phyloP scores from a whole-genome alignment of 164 flowering plant species.

The Vitis rupestris region DNA sequence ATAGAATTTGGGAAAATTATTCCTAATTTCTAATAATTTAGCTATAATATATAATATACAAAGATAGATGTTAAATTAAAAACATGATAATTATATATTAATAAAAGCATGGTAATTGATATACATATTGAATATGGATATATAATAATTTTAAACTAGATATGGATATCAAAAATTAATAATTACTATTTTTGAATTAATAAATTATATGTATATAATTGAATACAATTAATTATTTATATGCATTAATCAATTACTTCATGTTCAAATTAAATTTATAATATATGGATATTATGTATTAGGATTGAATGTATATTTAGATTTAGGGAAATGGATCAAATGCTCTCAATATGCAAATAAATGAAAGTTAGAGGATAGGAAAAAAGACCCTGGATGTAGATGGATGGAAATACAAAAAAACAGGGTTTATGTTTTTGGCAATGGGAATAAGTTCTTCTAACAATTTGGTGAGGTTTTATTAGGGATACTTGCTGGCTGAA shows the following conservation, averaged over 20 bases:
- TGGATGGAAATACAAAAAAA: conserved; percentile 15
- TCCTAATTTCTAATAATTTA: too few relatives aligned
- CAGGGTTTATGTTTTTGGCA: conserved; percentile 35
- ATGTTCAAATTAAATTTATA: conserved; percentile 27
- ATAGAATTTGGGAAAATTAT: too few relatives aligned
- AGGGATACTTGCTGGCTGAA: conserved; percentile 22
- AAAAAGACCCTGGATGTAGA: conserved; percentile 34
- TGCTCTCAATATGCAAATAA: conserved; percentile 18
- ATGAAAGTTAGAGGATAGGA: conserved; percentile 36
- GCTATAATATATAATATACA: too few relatives aligned
- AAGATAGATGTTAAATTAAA: too few relatives aligned
- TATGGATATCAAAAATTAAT: too few relatives aligned
- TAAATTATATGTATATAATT: too few relatives aligned
- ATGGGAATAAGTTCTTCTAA: conserved; percentile 23
- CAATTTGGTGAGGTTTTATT: conserved; percentile 32
- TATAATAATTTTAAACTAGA: too few relatives aligned
- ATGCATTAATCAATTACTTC: conserved; percentile 15
- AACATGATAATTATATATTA: too few relatives aligned
- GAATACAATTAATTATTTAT: conserved; percentile 11
- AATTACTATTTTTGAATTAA: too few relatives aligned
- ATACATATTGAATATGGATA: too few relatives aligned
- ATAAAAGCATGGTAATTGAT: too few relatives aligned
- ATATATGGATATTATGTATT: conserved; percentile 40
- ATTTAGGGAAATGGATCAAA: conserved; percentile 25
- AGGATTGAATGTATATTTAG: conserved; percentile 44